Evolutionary conservation across 345 rosid genomes (phyloP).

Genomic region (Geranium rotundifolium): DNA sequence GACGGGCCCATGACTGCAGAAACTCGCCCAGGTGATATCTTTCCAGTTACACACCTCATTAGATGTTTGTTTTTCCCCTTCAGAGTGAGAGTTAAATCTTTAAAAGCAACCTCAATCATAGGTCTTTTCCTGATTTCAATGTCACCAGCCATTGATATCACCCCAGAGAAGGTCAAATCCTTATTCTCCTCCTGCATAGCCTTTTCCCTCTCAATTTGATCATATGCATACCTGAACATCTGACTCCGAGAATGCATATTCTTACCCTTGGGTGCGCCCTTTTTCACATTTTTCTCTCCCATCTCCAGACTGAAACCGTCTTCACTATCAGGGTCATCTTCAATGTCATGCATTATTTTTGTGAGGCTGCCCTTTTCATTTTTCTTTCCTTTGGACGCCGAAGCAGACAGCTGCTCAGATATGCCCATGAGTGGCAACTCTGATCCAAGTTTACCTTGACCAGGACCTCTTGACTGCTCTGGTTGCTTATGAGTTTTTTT

Average conservation of each 20-base stretch:
- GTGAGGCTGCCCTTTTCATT: constrained; percentile 61
- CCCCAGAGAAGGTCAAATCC: constrained; percentile 85
- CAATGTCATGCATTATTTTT: constrained; percentile 75
- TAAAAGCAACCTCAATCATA: constrained; percentile 68
- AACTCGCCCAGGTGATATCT: constrained; percentile 77
- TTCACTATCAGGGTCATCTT: constrained; percentile 52
- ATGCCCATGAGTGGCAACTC: neutral
- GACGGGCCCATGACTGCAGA: constrained; percentile 99
- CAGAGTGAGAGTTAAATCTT: constrained; percentile 69
- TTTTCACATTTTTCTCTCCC: constrained; percentile 62
- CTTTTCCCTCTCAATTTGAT: constrained; percentile 87
- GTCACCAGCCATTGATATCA: constrained; percentile 72
- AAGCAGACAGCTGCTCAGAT: constrained; percentile 17
- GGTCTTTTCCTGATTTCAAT: constrained; percentile 61
- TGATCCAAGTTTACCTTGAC: constrained; percentile 51
- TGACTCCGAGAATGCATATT: constrained; percentile 85
- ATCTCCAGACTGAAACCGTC: constrained; percentile 71
- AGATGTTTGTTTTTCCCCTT: constrained; percentile 78
- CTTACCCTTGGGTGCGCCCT: constrained; percentile 71
- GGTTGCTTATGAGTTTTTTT: constrained; percentile 45
- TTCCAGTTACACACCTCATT: constrained; percentile 81
- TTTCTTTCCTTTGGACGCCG: constrained; percentile 42
- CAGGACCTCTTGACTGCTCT: constrained; percentile 31
- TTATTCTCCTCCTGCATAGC: constrained; percentile 76
- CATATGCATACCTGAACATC: constrained; percentile 92